Evolutionary conservation across 2,329 filamentous ascomycete genomes (phyloP), one percentile per base, ranked within the genome.

Genomic region (Aspergillus terreus): DNA sequence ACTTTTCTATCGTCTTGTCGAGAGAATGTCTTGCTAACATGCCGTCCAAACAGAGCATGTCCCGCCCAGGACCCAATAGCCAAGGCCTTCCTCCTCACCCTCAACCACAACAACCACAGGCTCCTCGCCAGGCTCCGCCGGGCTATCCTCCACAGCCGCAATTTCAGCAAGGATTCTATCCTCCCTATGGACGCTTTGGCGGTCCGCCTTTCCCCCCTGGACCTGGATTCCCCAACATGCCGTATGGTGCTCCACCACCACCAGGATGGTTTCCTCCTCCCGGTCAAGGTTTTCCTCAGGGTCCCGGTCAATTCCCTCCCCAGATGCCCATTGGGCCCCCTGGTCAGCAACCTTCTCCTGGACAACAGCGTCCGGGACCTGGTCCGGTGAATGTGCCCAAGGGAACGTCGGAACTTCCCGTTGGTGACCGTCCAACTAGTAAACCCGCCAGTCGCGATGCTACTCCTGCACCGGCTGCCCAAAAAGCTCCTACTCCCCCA

Each of bases 211-310:
- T 73, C 56, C 82, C 81, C 44, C 75, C 74, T 51, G 82, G 79
- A 23, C 86, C 86, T 57, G 82, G 82, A 15, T 90, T 86, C 62
- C 84, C 84, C 58, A 85, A 84, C 58, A 86, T 90, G 81, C 86
- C 87, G 1, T 95, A 91, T 68, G 88, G 87, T 57, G 86, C 84
- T 14, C 88, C 84, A 44, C 78, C 77, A 44, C 78, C 77, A 44
- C 78, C 77, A 44, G 87, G 86, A 50, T 95, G 90, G 88, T 92
- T 85, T 66, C 87, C 87, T 59, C 83, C 81, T 48, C 83, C 84
- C 7, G 86, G 86, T 6, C 88, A 89, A 71, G 86, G 85, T 23
- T 94, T 90, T 60, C 86, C 85, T 32, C 84, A 82, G 56, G 77
- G 72, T 27, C 85, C 83, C 12, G 85, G 81, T 44, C 82, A 78